Evolutionary conservation across 2,329 filamentous ascomycete species (phyloP).

Genomic region (Harringtonia aguacate): DNA sequence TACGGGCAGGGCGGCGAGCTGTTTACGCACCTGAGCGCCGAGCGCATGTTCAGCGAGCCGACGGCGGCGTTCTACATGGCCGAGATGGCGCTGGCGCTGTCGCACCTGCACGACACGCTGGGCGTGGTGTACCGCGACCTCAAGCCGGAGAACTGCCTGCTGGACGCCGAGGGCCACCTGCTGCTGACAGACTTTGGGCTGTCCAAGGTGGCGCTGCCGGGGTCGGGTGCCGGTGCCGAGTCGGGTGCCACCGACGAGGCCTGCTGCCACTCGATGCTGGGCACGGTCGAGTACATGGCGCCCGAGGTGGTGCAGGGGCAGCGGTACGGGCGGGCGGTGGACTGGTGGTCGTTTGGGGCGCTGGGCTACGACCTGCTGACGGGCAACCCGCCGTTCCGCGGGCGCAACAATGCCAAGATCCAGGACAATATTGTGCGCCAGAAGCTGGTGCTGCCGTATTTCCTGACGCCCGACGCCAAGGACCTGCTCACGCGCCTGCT

Average conservation of each 20-base stretch:
- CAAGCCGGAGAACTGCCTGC: conserved; percentile 94
- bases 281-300: conserved; percentile 98
- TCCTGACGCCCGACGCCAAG: conserved; percentile 82
- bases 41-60: conserved; percentile 89
- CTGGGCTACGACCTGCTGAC: conserved; percentile 89
- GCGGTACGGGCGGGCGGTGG: conserved; percentile 86
- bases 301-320: conserved; percentile 84
- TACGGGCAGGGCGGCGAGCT: conserved; percentile 96
- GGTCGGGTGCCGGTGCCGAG: conserved; percentile 31
- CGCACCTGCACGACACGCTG: conserved; percentile 83
- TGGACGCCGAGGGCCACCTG: conserved; percentile 84
- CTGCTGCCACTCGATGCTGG: conserved; percentile 88
- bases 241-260: conserved; percentile 29
- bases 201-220: conserved; percentile 71
- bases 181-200: conserved; percentile 94
- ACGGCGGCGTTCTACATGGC: conserved; percentile 96
- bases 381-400: conserved; percentile 81
- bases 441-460: conserved; percentile 83
- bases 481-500: conserved; percentile 84
- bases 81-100: conserved; percentile 88
- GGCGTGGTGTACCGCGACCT: conserved; percentile 95
- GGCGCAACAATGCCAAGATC: conserved; percentile 86
- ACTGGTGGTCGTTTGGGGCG: conserved; percentile 98
- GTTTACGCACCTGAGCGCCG: conserved; percentile 86
- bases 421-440: conserved; percentile 93